Conservation (phyloP, 2,329 filamentous ascomycete species). For the Cladosporium oxysporum region DNA sequence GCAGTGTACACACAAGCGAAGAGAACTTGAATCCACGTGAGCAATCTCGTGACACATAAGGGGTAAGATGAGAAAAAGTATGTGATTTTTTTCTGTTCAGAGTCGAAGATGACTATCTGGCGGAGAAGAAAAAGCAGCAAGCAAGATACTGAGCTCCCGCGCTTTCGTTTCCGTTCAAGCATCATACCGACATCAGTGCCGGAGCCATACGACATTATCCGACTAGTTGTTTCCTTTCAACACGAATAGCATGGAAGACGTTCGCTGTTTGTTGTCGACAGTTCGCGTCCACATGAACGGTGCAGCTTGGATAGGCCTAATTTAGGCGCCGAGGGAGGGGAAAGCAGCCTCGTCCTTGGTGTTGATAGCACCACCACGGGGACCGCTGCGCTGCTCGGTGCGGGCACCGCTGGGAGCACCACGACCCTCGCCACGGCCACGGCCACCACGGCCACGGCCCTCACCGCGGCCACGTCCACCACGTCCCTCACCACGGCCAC, state of each 20-base stretch:
- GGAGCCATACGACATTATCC: slow-evolving; percentile 4
- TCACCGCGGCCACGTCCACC: slow-evolving; percentile 26
- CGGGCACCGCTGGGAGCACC: slow-evolving; percentile 25
- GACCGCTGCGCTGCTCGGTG: slow-evolving; percentile 25
- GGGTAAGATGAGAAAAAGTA: slow-evolving; percentile 12
- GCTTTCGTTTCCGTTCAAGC: slow-evolving; percentile 18
- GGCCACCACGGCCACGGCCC: slow-evolving; percentile 40
- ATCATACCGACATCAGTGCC: slow-evolving; percentile 9
- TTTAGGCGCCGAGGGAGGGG: slow-evolving; percentile 36
- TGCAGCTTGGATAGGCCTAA: slow-evolving; percentile 2
- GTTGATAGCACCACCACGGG: slow-evolving; percentile 32
- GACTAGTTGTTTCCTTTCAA: slow-evolving; percentile 2
- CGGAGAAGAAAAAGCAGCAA: slow-evolving; percentile 17
- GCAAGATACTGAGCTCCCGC: slow-evolving; percentile 17
- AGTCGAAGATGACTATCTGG: slow-evolving; percentile 20
- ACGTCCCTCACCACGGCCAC: slow-evolving; percentile 51
- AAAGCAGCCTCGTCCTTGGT: slow-evolving; percentile 37
- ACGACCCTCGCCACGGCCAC: slow-evolving; percentile 30
- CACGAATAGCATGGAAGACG: slow-evolving; percentile 5
- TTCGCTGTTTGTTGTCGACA: slow-evolving; percentile 6
- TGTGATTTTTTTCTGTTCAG: slow-evolving; percentile 20
- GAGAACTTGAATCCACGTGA: background rate
- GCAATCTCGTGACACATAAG: background rate
- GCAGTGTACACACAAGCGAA: background rate
- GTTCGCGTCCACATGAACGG: slow-evolving; percentile 1